Evolutionary conservation across 2,329 filamentous ascomycete genomes (phyloP), one percentile per base, ranked within the genome.

Genomic region (Arthroderma sp.): DNA sequence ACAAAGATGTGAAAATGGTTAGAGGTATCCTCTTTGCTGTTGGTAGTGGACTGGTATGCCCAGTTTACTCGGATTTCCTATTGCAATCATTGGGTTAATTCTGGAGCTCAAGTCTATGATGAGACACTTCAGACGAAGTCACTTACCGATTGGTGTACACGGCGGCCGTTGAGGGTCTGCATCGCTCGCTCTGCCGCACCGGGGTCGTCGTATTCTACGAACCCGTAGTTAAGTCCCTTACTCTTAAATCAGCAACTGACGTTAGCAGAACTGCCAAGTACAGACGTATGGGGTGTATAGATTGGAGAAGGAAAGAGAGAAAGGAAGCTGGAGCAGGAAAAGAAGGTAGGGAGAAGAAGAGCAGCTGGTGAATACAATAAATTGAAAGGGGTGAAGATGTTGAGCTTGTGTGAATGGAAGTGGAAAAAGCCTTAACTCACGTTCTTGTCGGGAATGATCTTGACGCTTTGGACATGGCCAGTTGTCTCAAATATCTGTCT

Each of bases 361-460:
- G 8, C 11, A 9, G 2, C 3, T 34, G 32, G 8, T 9, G 32
- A 11, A 9, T 9, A 11, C 32, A 22, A 36, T 2, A 27, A 31
- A 9, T 22, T n/a, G 1, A 28, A 15, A 10, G 36, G 42, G 28
- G 30, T 28, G 10, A 8, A 30, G 39, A 10, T n/a, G 29, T 28
- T 27, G 29, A 22, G 15, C 15, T 22, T 22, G 15, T 22, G 15
- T 22, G 15, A 22, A 22, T 22, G 15, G 3, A 22, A 22, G 3
- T 22, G 15, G 3, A 22, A 22, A 22, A 22, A 22, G n/a, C n/a
- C 15, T 3, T 22, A 22, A 79, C 86, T 77, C 71, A 94, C 88
- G 68, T 95, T 98, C 76, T 98, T 98, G 74, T 98, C 91, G 43
- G 91, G 91, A 64, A 98, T 98, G 61, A 98, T 95, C 75, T 98